A percentile compares a stretch with the other conserved stretches of the same genome.
phyloP scores from a whole-genome alignment of 2,329 filamentous ascomycete species.

The Fusarium torreyae region DNA sequence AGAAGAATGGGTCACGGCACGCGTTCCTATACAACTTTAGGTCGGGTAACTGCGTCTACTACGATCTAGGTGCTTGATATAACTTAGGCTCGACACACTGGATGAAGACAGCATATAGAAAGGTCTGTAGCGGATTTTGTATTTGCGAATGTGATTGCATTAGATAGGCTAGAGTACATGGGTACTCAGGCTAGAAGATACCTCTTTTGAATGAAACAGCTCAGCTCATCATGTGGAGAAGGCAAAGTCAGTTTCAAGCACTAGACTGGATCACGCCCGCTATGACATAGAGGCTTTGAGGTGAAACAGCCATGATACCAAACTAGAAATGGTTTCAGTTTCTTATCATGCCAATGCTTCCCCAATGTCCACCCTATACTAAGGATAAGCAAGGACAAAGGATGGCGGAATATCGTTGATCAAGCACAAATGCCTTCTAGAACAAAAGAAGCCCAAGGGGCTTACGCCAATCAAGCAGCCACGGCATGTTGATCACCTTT shows the following conservation, averaged over 20 bases:
- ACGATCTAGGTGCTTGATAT: constrained; percentile 75
- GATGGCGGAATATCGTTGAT: not conserved
- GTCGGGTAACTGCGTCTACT: constrained; percentile 86
- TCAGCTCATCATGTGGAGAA: constrained; percentile 9
- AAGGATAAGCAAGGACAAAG: not conserved
- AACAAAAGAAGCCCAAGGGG: not conserved
- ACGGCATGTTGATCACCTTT: not conserved
- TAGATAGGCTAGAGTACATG: constrained; percentile 9
- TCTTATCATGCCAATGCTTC: not conserved
- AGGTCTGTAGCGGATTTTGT: not conserved
- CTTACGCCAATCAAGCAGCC: not conserved
- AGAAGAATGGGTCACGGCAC: constrained; percentile 71
- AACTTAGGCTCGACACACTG: not conserved
- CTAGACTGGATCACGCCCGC: not conserved
- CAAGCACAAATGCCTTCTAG: not conserved
- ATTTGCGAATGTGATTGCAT: not conserved
- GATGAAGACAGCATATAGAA: not conserved
- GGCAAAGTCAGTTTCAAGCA: not conserved
- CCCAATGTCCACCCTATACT: not conserved
- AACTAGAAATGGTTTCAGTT: not conserved
- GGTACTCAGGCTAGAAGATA: constrained; percentile 4
- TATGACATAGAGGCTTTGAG: not conserved
- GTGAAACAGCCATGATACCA: constrained; percentile 26
- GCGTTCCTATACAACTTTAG: constrained; percentile 95
- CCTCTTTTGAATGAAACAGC: constrained; percentile 21